These are phyloP conservation scores for Acanthamoeba lenticulata DNA, from an alignment of 208 protist species.

Conservation along the genomic window DNA sequence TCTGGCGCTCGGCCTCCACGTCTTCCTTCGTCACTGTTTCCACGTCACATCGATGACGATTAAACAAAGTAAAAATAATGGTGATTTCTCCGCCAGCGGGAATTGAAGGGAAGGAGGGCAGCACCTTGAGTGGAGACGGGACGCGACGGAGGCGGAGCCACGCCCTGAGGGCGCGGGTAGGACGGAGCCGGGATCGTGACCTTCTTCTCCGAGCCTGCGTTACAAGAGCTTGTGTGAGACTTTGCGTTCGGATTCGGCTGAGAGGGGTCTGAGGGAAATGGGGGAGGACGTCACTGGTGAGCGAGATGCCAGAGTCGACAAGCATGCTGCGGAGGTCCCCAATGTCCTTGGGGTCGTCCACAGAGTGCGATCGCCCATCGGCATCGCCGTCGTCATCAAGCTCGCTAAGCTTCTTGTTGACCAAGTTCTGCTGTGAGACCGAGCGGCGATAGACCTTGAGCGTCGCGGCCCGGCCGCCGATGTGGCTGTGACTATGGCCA, in stretches of 20 bases:
- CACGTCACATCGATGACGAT: not conserved
- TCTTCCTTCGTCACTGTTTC: not conserved
- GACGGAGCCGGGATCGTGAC: not conserved
- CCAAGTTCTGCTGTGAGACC: not conserved
- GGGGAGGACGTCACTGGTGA: not conserved
- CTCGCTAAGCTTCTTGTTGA: not conserved
- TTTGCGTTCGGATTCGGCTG: not conserved
- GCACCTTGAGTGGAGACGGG: not conserved
- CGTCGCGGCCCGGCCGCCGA: not conserved
- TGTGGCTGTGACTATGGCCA: not conserved
- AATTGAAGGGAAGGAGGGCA: no score
- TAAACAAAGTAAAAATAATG: not conserved
- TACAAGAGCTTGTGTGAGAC: not conserved
- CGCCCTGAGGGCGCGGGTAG: not conserved
- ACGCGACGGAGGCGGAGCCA: not conserved
- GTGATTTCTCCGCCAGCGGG: no score
- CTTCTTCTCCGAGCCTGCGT: not conserved
- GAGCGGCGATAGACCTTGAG: not conserved
- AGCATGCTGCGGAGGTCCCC: not conserved
- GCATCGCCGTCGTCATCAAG: not conserved
- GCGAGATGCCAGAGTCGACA: not conserved
- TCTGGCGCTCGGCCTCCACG: not conserved
- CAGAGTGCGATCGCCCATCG: not conserved
- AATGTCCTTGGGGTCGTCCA: not conserved
- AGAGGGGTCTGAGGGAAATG: no score